Base-by-base conservation (phyloP, 371 early-diverging fungal species). In the Mortierella sp. region DNA sequence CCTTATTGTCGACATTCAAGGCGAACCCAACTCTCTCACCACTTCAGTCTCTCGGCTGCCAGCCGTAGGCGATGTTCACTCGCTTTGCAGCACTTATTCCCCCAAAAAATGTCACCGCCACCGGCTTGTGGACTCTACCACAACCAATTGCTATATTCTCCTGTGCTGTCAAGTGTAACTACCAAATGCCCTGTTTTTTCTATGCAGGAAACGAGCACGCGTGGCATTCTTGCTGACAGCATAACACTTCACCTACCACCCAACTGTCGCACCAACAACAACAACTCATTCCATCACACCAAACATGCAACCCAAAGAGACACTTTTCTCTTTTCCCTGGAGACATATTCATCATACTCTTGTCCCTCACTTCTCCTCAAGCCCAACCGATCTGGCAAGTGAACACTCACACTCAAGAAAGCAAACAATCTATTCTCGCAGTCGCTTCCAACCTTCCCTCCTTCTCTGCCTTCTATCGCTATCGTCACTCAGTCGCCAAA, bases 31-130 rank as follows among this genome's bases (percentile, higher is more conserved):
- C 35, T 60, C 60, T 32, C 35, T 27, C 58, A 4, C 29, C 0
- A 14, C 32, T 32, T 58, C 35, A 35, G 18, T 18, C 38, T 65
- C 63, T 68, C 68, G 68, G 68, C 68, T 68, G 68, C 68, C 38
- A 68, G 41, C 68, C 68, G 68, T 68, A 38, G 18, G 10, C 41
- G 10, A 41, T 68, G 68, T 68, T 68, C 68, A 68, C 68, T 68
- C 68, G 3, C 63, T 65, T 2, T 8, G 7, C 8, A 49, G 35
- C 38, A 21, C 11, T 38, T 24, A 2, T 18, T 21, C 68, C 68
- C 68, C 68, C 7, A 68, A 68, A 68, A 68, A 68, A 32, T 18
- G 21, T 10, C 0, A 16, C 32, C 1, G 16, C 60, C 10, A 14
- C 60, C 32, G 29, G 46, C 12, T 46, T 46, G 11, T 46, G 14